These are phyloP conservation scores for Cladophialophora immunda DNA, from an alignment of 2,329 filamentous ascomycete species.

Conservation along the genomic window DNA sequence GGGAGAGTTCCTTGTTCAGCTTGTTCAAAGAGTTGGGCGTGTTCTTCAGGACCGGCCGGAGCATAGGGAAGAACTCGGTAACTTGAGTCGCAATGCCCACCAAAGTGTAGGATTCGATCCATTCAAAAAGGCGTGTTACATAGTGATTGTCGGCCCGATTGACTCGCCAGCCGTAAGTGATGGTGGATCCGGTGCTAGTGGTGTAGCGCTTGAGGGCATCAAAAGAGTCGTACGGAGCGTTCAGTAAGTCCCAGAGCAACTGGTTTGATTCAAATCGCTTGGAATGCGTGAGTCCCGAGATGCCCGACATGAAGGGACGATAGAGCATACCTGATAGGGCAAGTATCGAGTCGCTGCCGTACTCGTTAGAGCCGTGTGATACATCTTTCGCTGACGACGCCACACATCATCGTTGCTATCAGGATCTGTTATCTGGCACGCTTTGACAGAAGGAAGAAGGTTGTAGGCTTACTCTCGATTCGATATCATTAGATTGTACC, in stretches of 20 bases:
- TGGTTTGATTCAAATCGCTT: slow-evolving; percentile 11
- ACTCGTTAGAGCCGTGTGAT: background rate
- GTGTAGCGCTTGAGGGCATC: slow-evolving; percentile 6
- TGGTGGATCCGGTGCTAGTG: slow-evolving; percentile 4
- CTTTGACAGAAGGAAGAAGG: background rate
- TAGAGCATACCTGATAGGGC: slow-evolving; percentile 12
- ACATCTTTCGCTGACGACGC: slow-evolving; percentile 7
- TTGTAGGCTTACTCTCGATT: slow-evolving; percentile 18
- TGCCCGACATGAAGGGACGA: background rate
- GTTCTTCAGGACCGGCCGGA: slow-evolving; percentile 5
- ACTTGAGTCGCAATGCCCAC: slow-evolving; percentile 8
- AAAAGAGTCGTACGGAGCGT: slow-evolving; percentile 2
- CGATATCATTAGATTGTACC: slow-evolving; percentile 13
- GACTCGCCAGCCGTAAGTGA: slow-evolving; percentile 15
- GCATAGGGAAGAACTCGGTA: slow-evolving; percentile 2
- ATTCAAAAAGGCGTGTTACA: slow-evolving; percentile 18
- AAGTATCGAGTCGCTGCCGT: background rate
- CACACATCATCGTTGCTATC: slow-evolving; percentile 15
- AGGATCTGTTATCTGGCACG: background rate
- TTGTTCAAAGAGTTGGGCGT: slow-evolving; percentile 15
- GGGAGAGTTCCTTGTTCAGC: slow-evolving; percentile 13
- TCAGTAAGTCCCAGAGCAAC: slow-evolving; percentile 2
- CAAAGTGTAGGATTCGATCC: slow-evolving; percentile 6
- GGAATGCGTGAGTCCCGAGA: slow-evolving; percentile 3
- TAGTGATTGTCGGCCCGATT: slow-evolving; percentile 14